Evolutionary conservation across 208 protist species (phyloP).

Genomic region (Vickermania spadyakhi): DNA sequence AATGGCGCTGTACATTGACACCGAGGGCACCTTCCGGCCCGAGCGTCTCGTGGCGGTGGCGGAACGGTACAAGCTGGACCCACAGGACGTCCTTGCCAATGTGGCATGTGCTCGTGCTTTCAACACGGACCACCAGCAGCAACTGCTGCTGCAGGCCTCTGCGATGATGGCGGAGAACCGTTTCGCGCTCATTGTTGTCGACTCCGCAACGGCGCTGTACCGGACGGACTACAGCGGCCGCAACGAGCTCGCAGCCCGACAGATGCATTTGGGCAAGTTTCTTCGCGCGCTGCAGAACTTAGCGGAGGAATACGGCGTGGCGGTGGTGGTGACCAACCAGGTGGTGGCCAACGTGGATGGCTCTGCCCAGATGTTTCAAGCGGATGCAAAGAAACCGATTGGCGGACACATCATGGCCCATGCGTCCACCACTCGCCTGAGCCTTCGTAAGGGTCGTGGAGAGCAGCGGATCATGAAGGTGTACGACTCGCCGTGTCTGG

Average conservation of each 20-base stretch:
- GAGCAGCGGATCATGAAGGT: constrained; percentile 99
- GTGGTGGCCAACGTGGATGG: constrained; percentile 98
- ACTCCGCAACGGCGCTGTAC: constrained; percentile 98
- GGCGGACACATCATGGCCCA: constrained; percentile 99
- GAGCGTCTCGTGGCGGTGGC: constrained; percentile 86
- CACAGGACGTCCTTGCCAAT: constrained; percentile 98
- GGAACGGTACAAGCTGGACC: constrained; percentile 92
- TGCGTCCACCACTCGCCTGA: constrained; percentile 98
- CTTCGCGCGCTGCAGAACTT: constrained; percentile 95
- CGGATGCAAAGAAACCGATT: constrained; percentile 99
- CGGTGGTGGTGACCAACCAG: constrained; percentile 99
- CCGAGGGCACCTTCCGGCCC: constrained; percentile 99
- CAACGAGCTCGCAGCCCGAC: constrained; percentile 96
- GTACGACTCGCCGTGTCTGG: constrained; percentile 99
- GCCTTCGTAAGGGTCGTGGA: constrained; percentile 97
- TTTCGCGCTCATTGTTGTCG: constrained; percentile 98
- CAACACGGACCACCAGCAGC: constrained; percentile 98
- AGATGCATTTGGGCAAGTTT: constrained; percentile 99
- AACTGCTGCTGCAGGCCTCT: constrained; percentile 92
- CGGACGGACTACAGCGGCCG: constrained; percentile 98
- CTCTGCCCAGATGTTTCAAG: constrained; percentile 92
- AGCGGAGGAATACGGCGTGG: constrained; percentile 98
- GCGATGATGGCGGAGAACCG: constrained; percentile 98
- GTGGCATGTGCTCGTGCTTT: constrained; percentile 98
- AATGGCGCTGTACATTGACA: constrained; percentile 99